Evolutionary conservation across 805 yeast species (phyloP), one percentile per base, ranked within the genome.

Genomic region (Yamadazyma nakazawae): DNA sequence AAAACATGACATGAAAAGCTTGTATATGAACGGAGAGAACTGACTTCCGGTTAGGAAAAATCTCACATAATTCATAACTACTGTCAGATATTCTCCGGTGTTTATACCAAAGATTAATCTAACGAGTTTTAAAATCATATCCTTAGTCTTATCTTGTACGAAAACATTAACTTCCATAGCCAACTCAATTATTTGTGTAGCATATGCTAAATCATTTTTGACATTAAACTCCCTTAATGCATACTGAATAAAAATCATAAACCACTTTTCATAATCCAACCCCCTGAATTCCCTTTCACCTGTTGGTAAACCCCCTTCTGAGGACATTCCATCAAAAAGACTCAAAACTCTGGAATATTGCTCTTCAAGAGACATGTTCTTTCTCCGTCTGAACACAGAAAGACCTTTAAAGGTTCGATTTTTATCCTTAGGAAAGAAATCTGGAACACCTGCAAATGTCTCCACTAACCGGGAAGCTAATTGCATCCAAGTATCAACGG

Each of bases 151-250:
- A 54, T 87, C 82, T 54, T 80, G 86, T 28, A 72, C 72, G 60
- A 94, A 94, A 2, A 90, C 91, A 62, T 82, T 87, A 3, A 90
- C 87, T 43, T 81, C 82, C 58, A 76, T 79, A 0, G 96, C 95
- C 18, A 84, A 80, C 28, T 85, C 87, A 34, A 88, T 73, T 4
- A 89, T 79, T 35, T 66, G 64, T 7, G 55, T 57, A 12, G 75
- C 74, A 53, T 64, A 64, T 38, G 84, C 79, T 40, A 77, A 65
- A 7, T 96, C 92, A 55, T 81, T 84, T 19, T 81, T 82, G 57
- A 74, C 78, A 50, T 75, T 76, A 0, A 89, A 82, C 42, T 85
- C 74, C 19, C 82, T 74, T 31, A 92, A 62, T 0, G 96, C 83
- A 55, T 85, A 81, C 57, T 84, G 85, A 79, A 90, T 84, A 57